These are phyloP conservation scores for Asterochloris sp. DNA, from an alignment of 139 green algal genomes.

Conservation along the genomic window DNA sequence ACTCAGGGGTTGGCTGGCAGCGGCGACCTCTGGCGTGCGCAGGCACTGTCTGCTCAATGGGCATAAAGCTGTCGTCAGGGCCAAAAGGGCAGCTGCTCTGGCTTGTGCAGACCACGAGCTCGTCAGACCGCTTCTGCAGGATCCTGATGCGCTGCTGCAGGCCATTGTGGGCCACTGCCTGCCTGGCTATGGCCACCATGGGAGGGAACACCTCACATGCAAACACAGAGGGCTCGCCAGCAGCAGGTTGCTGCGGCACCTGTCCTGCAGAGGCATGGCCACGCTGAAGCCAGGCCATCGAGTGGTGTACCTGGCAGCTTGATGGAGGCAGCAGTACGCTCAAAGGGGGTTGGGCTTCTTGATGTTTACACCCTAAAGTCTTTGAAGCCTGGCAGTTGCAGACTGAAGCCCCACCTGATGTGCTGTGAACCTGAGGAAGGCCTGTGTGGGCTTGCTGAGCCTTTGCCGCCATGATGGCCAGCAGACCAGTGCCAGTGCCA, in stretches of 20 bases:
- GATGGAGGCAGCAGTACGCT: background rate
- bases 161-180: constrained; percentile 31
- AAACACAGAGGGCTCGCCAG: constrained; percentile 14
- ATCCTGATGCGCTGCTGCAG: constrained; percentile 24
- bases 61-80: background rate
- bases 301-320: background rate
- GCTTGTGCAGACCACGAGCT: constrained; percentile 22
- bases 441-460: background rate
- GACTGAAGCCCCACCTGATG: background rate
- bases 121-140: constrained; percentile 39
- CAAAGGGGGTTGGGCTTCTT: background rate
- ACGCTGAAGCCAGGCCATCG: background rate
- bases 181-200: constrained; percentile 41
- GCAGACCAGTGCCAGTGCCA: constrained; percentile 59
- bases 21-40: background rate
- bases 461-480: constrained; percentile 52
- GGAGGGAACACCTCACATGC: constrained; percentile 54
- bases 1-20: background rate
- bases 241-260: no score
- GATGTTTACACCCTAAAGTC: background rate
- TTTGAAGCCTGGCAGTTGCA: background rate
- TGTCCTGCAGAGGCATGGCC: background rate
- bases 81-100: no score
- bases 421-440: background rate
- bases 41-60: background rate